phyloP scores from a whole-genome alignment of 768 basidiomycete genomes.

The Termitomyces sp. region DNA sequence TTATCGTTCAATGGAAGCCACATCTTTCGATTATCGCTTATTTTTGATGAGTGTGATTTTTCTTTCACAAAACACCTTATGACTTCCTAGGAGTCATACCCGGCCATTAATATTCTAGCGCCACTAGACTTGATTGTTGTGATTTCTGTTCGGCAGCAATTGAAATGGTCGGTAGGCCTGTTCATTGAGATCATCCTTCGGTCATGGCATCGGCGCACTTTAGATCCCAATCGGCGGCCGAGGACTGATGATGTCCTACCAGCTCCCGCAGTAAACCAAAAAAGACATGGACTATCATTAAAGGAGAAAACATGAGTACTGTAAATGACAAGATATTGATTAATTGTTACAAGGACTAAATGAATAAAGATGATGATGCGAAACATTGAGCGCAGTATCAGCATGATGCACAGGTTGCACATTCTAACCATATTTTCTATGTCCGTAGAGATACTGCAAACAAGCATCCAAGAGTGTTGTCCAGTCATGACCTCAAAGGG shows the following conservation, averaged over 20 bases:
- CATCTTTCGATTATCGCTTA: neutral
- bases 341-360: neutral
- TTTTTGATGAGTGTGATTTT: neutral
- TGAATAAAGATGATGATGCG: neutral
- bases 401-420: too few relatives aligned
- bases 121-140: neutral
- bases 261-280: neutral
- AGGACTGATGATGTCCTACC: neutral
- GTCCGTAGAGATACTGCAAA: neutral
- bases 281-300: neutral
- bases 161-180: neutral
- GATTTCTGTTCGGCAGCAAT: neutral
- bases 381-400: too few relatives aligned
- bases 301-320: neutral
- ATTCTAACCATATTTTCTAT: neutral
- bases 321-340: neutral
- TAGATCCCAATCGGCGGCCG: neutral
- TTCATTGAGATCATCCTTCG: neutral
- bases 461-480: neutral
- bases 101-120: neutral
- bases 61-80: neutral
- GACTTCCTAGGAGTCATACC: neutral
- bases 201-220: neutral
- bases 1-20: neutral
- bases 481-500: neutral